phyloP scores from a whole-genome alignment of 2,329 filamentous ascomycete genomes.

The Cytospora paraplurivora region DNA sequence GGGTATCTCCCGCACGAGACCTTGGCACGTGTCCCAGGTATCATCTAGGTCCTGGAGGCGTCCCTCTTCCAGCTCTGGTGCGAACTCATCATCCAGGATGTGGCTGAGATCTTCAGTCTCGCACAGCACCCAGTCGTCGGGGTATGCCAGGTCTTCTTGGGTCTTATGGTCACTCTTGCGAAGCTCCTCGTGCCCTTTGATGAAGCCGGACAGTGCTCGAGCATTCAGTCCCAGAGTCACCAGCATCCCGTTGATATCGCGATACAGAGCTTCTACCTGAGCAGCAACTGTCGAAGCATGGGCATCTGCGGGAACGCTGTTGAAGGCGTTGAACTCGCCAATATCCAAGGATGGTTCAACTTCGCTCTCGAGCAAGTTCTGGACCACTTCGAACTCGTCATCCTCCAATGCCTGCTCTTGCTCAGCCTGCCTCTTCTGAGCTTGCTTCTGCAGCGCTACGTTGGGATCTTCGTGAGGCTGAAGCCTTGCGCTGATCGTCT shows the following conservation, averaged over 20 bases:
- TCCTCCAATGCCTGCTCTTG: conserved; percentile 63
- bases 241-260: conserved; percentile 91
- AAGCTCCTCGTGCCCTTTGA: conserved; percentile 66
- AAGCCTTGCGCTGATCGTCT: conserved; percentile 45
- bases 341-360: conserved; percentile 63
- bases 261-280: conserved; percentile 69
- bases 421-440: conserved; percentile 57
- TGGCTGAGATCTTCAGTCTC: conserved; percentile 71
- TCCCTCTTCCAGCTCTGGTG: conserved; percentile 65
- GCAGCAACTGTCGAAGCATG: conserved; percentile 58
- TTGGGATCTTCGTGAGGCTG: conserved; percentile 48
- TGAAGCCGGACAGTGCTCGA: conserved; percentile 64
- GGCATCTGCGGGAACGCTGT: conserved; percentile 54
- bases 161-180: conserved; percentile 57
- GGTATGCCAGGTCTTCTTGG: conserved; percentile 68
- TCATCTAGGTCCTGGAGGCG: conserved; percentile 68
- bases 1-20: conserved; percentile 69
- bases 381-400: conserved; percentile 73
- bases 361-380: conserved; percentile 62
- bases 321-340: conserved; percentile 68
- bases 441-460: conserved; percentile 52
- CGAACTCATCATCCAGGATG: conserved; percentile 66
- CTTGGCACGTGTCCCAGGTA: conserved; percentile 68
- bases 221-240: conserved; percentile 87
- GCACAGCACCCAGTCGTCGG: conserved; percentile 71